These are phyloP conservation scores for Withania somnifera DNA, from an alignment of 305 asterid genomes.

Conservation along the genomic window DNA sequence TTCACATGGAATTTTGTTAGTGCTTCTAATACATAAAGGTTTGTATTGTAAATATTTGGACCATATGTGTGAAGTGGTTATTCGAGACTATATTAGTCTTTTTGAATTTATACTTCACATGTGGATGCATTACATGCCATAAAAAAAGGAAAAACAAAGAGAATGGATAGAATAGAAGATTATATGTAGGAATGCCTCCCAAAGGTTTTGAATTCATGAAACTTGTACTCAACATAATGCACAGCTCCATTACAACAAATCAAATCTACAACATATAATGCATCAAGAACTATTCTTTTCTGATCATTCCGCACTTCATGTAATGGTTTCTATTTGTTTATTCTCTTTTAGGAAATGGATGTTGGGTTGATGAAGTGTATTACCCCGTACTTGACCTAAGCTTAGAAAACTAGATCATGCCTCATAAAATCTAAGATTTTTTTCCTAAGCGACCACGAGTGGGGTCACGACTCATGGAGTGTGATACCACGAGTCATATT, in stretches of 20 bases:
- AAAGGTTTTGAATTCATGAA: slow-evolving; percentile 19
- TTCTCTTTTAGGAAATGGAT: neutral
- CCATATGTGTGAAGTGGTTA: neutral
- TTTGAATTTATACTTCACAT: neutral
- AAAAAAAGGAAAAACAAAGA: neutral
- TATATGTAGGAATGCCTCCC: slow-evolving; percentile 70
- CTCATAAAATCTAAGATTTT: too few species aligned
- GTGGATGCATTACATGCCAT: neutral
- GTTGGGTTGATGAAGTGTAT: neutral
- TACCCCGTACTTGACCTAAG: too few species aligned
- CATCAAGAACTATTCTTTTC: too few species aligned
- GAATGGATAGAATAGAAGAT: slow-evolving; percentile 51
- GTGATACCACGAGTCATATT: too few species aligned
- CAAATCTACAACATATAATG: too few species aligned
- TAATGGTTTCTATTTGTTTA: neutral
- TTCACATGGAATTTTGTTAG: too few species aligned
- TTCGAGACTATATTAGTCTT: neutral
- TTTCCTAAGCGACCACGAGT: too few species aligned
- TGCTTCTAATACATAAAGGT: neutral
- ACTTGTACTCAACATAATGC: too few species aligned
- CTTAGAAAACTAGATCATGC: too few species aligned
- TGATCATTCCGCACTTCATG: too few species aligned
- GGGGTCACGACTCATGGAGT: too few species aligned
- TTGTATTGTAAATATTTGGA: neutral
- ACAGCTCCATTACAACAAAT: too few species aligned